Percentiles rank a stretch among this genome's conserved stretches.
Evolutionary conservation across 208 protist genomes (phyloP).

Genomic region (Acanthamoeba culbertsoni): DNA sequence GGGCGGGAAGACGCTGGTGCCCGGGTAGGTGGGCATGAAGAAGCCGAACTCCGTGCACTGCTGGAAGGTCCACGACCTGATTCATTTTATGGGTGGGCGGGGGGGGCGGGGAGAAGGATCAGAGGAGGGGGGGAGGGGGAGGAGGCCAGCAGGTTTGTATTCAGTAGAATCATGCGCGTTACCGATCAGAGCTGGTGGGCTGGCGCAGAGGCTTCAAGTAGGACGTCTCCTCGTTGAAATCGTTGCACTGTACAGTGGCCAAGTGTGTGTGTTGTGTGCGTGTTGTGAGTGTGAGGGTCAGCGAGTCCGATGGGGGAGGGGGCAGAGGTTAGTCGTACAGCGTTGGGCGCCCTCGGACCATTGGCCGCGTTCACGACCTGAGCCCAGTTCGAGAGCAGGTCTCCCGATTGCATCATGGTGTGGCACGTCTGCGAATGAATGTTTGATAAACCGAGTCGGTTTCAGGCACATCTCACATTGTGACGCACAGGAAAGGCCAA

Average conservation of each 20-base stretch:
- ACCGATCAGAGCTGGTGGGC: background rate
- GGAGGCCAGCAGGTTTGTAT: no score
- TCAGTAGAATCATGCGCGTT: background rate
- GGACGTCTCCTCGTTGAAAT: conserved; percentile 33
- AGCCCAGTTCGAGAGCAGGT: conserved; percentile 41
- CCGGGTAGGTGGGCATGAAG: conserved; percentile 38
- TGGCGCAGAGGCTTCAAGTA: background rate
- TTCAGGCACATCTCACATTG: background rate
- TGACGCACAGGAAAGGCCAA: background rate
- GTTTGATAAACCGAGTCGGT: background rate
- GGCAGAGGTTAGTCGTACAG: background rate
- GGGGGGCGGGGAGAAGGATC: background rate
- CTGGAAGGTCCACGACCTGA: conserved; percentile 50
- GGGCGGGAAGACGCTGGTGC: conserved; percentile 12
- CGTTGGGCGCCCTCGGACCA: background rate
- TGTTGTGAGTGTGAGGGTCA: background rate
- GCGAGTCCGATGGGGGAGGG: background rate
- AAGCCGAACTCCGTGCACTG: conserved; percentile 55
- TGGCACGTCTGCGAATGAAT: background rate
- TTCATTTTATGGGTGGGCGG: background rate
- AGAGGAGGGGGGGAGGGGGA: background rate
- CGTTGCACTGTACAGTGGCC: background rate
- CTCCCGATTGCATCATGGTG: conserved; percentile 11
- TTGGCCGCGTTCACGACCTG: background rate
- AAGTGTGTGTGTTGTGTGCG: background rate